These are phyloP conservation scores for Colletotrichum sp. DNA, from an alignment of 2,329 filamentous ascomycete genomes.

Conservation along the genomic window DNA sequence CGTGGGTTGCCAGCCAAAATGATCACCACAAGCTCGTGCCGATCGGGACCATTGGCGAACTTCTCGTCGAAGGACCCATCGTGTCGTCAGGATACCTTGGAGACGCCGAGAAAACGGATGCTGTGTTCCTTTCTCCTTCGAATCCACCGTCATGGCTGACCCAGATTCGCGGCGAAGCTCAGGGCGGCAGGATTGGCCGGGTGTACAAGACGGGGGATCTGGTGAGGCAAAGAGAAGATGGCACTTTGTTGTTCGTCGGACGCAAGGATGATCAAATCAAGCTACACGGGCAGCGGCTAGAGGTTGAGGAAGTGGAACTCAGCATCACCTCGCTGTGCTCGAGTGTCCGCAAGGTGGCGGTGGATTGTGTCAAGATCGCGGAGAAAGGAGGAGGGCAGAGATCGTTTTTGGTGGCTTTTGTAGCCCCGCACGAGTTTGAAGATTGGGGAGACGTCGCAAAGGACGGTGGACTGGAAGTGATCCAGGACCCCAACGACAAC, in stretches of 20 bases:
- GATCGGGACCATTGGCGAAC: not conserved
- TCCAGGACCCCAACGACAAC: no score
- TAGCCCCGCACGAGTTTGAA: no score
- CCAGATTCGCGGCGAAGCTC: not conserved
- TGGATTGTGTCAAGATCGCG: not conserved
- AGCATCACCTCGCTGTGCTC: not conserved
- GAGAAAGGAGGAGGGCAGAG: no score
- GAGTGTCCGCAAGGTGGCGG: not conserved
- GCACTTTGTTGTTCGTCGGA: not conserved
- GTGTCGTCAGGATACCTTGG: not conserved
- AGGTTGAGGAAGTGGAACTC: conserved; percentile 1
- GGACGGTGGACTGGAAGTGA: no score
- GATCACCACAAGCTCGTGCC: conserved; percentile 11
- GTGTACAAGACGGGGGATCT: conserved; percentile 15
- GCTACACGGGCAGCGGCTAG: not conserved
- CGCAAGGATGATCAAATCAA: conserved; percentile 25
- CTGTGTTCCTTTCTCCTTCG: not conserved
- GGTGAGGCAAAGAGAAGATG: not conserved
- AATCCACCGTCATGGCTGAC: not conserved
- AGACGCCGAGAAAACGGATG: not conserved
- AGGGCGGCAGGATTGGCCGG: not conserved
- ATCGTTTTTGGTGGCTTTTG: no score
- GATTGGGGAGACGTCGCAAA: no score
- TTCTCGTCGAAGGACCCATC: not conserved
- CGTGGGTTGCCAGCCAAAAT: conserved; percentile 27